Evolutionary conservation across 257 asterid genomes (phyloP).

Genomic region (Solanum verrucosum): DNA sequence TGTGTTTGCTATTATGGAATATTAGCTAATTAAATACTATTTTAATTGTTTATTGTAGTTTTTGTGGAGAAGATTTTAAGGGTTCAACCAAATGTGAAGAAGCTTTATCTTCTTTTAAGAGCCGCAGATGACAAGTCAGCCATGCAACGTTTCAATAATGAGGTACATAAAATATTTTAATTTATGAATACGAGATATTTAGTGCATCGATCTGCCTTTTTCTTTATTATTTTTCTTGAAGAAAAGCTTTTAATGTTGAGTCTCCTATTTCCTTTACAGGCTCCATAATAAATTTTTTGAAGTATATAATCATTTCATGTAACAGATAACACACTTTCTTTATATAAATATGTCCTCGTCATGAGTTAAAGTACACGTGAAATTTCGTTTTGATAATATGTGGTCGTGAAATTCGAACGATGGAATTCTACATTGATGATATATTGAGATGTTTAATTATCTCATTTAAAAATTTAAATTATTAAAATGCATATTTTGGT

Average conservation of each 20-base stretch:
- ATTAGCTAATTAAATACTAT: neutral
- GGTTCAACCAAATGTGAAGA: slow-evolving; percentile 78
- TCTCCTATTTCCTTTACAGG: too few species aligned
- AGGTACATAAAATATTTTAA: slow-evolving; percentile 28
- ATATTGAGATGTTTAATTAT: neutral
- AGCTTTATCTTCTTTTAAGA: slow-evolving; percentile 74
- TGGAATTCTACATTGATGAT: too few species aligned
- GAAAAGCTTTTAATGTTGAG: neutral
- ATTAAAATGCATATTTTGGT: neutral
- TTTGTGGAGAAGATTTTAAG: slow-evolving; percentile 72
- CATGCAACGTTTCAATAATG: slow-evolving; percentile 52
- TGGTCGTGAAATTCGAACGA: neutral
- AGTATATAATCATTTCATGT: neutral
- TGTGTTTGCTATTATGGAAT: neutral
- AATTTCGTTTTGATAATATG: neutral
- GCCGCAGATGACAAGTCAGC: slow-evolving; percentile 63
- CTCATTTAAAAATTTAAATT: neutral
- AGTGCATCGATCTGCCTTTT: neutral
- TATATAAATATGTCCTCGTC: neutral
- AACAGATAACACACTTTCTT: neutral
- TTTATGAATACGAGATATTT: neutral
- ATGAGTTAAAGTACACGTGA: neutral
- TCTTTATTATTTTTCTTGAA: neutral
- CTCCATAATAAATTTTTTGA: neutral
- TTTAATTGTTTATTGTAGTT: slow-evolving; percentile 33